Evolutionary conservation across 805 yeast species (phyloP).

Genomic region (Wickerhamiella occidentalis): DNA sequence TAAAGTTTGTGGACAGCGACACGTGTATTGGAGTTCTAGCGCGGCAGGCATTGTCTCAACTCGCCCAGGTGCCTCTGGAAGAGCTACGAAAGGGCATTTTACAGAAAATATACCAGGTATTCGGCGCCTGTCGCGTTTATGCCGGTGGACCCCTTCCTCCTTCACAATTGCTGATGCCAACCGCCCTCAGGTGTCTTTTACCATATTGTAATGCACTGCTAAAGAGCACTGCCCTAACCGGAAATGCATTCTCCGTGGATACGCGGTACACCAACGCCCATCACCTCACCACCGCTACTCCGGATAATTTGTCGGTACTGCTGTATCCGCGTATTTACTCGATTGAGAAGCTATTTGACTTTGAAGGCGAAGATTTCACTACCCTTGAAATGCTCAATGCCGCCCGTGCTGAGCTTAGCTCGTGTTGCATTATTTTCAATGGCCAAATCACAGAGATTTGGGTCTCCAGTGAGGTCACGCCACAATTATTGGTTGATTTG

Average conservation of each 20-base stretch:
- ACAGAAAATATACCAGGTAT: constrained; percentile 41
- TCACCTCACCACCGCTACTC: constrained; percentile 40
- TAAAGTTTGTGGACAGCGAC: constrained; percentile 71
- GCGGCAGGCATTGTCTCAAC: constrained; percentile 37
- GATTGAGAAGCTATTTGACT: constrained; percentile 38
- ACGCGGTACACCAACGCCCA: constrained; percentile 45
- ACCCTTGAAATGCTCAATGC: constrained; percentile 42
- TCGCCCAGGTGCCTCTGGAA: constrained; percentile 23
- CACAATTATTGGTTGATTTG: constrained; percentile 56
- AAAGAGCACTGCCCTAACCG: constrained; percentile 53
- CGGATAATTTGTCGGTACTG: constrained; percentile 46
- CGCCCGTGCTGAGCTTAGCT: constrained; percentile 38
- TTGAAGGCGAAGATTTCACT: constrained; percentile 30
- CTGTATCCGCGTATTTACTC: constrained; percentile 74
- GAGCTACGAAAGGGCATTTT: constrained; percentile 43
- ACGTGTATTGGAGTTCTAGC: constrained; percentile 42
- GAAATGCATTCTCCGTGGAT: constrained; percentile 42
- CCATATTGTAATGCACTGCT: constrained; percentile 54
- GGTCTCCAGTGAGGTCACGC: constrained; percentile 58
- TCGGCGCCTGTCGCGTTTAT: constrained; percentile 45
- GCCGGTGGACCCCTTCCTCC: constrained; percentile 33
- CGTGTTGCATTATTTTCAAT: constrained; percentile 67
- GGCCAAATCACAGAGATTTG: constrained; percentile 50
- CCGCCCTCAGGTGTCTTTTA: constrained; percentile 59
- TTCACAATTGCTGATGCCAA: constrained; percentile 69